Evolutionary conservation across 805 yeast genomes (phyloP).

Genomic region (Yamadazyma takamatsuzukensis): DNA sequence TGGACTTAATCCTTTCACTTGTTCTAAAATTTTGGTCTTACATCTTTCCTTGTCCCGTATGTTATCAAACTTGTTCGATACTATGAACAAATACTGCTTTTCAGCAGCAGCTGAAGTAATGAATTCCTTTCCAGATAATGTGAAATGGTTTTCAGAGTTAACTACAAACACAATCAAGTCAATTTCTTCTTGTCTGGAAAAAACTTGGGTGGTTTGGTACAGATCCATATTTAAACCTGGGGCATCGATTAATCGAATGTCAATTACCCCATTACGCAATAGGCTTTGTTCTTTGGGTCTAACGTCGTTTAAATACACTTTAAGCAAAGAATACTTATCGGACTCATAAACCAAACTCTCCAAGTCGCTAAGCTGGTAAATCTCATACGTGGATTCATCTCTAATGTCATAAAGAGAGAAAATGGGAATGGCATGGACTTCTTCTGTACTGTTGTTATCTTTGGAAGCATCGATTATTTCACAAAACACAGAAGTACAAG

Average conservation of each 20-base stretch:
- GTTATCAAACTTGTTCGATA: constrained; percentile 87
- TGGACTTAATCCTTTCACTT: constrained; percentile 81
- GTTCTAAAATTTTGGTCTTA: constrained; percentile 71
- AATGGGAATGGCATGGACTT: constrained; percentile 85
- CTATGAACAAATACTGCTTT: constrained; percentile 87
- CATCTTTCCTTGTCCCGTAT: constrained; percentile 81
- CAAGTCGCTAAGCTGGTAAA: constrained; percentile 51
- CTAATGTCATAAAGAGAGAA: constrained; percentile 47
- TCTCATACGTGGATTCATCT: constrained; percentile 65
- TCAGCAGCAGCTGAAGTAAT: constrained; percentile 87
- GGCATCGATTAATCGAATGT: constrained; percentile 90
- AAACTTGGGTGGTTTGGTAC: constrained; percentile 89
- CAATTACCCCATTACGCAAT: constrained; percentile 85
- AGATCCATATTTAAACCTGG: constrained; percentile 95
- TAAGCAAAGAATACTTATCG: constrained; percentile 67
- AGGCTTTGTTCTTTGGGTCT: constrained; percentile 67
- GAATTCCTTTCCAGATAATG: constrained; percentile 91
- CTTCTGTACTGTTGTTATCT: constrained; percentile 73
- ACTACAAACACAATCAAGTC: constrained; percentile 96
- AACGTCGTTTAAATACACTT: constrained; percentile 77
- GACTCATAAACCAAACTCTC: constrained; percentile 69
- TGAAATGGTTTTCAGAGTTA: constrained; percentile 92
- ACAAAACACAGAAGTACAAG: constrained; percentile 94
- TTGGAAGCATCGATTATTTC: constrained; percentile 80
- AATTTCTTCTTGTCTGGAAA: constrained; percentile 94